These are phyloP conservation scores for Russula griseocarnosa DNA, from an alignment of 768 basidiomycete species.

Conservation along the genomic window DNA sequence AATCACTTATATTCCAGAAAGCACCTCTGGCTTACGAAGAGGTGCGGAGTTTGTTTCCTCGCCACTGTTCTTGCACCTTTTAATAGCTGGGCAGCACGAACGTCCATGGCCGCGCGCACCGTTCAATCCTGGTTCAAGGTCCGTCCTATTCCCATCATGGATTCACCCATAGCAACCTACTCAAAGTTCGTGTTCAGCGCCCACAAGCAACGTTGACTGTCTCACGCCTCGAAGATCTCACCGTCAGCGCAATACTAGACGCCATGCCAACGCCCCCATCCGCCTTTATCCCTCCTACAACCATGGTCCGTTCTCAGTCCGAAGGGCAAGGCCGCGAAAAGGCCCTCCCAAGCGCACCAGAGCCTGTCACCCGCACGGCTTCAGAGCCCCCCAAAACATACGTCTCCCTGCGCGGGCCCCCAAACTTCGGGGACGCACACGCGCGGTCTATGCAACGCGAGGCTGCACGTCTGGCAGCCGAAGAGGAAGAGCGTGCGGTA, in stretches of 20 bases:
- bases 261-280: conserved; percentile 15
- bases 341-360: conserved; percentile 13
- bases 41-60: conserved; percentile 5
- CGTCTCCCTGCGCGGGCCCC: conserved; percentile 10
- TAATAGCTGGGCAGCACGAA: conserved; percentile 15
- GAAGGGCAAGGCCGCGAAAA: conserved; percentile 15
- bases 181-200: conserved; percentile 7
- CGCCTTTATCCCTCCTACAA: background rate
- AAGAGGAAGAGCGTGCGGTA: conserved; percentile 6
- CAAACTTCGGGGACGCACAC: conserved; percentile 18
- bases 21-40: conserved; percentile 22
- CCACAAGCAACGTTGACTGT: conserved; percentile 21
- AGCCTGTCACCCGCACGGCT: conserved; percentile 4
- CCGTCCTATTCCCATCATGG: background rate
- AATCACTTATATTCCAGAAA: conserved; percentile 25
- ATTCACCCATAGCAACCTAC: background rate
- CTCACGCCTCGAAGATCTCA: conserved; percentile 21
- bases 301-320: conserved; percentile 10
- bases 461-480: background rate
- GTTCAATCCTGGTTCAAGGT: conserved; percentile 28
- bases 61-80: background rate
- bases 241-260: conserved; percentile 8
- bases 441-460: conserved; percentile 18
- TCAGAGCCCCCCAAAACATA: conserved; percentile 6
- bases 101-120: conserved; percentile 20